phyloP scores from a whole-genome alignment of 257 asterid species.

The Solanum sejunctum region DNA sequence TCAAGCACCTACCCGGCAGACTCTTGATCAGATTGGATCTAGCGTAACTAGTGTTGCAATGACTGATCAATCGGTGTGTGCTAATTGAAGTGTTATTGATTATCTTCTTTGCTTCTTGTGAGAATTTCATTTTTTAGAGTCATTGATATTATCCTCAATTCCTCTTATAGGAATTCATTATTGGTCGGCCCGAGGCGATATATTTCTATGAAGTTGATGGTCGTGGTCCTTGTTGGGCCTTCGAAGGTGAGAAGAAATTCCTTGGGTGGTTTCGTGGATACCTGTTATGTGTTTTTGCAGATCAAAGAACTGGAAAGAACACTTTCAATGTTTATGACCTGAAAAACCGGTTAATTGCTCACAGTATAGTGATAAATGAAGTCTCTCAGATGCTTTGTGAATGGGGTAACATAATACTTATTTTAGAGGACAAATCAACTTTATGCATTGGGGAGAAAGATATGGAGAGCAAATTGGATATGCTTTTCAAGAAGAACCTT shows the following conservation, averaged over 20 bases:
- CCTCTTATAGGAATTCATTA: slow-evolving; percentile 60
- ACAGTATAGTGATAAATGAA: slow-evolving; percentile 58
- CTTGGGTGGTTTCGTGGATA: slow-evolving; percentile 96
- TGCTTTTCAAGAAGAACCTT: slow-evolving; percentile 96
- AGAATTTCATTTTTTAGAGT: background rate
- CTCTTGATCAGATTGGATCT: slow-evolving; percentile 87
- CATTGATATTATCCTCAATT: background rate
- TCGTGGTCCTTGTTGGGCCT: slow-evolving; percentile 99
- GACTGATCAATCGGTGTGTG: slow-evolving; percentile 74
- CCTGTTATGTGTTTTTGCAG: slow-evolving; percentile 73
- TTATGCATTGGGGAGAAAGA: slow-evolving; percentile 85
- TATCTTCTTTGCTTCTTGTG: background rate
- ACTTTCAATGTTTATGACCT: slow-evolving; percentile 78
- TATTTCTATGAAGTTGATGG: slow-evolving; percentile 95
- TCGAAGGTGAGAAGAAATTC: slow-evolving; percentile 88
- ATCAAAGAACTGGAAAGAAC: slow-evolving; percentile 63
- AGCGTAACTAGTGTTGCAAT: slow-evolving; percentile 65
- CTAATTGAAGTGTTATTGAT: background rate
- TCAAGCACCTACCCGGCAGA: slow-evolving; percentile 55
- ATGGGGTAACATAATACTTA: slow-evolving; percentile 86
- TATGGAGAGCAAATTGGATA: slow-evolving; percentile 94
- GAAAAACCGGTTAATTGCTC: slow-evolving; percentile 83
- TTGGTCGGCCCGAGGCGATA: slow-evolving; percentile 93
- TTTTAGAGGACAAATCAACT: slow-evolving; percentile 77
- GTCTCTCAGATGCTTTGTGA: slow-evolving; percentile 95